Evolutionary conservation across 352 stramenopile species (phyloP), one percentile per base, ranked within the genome.

Genomic region (Globisporangium emineosum): DNA sequence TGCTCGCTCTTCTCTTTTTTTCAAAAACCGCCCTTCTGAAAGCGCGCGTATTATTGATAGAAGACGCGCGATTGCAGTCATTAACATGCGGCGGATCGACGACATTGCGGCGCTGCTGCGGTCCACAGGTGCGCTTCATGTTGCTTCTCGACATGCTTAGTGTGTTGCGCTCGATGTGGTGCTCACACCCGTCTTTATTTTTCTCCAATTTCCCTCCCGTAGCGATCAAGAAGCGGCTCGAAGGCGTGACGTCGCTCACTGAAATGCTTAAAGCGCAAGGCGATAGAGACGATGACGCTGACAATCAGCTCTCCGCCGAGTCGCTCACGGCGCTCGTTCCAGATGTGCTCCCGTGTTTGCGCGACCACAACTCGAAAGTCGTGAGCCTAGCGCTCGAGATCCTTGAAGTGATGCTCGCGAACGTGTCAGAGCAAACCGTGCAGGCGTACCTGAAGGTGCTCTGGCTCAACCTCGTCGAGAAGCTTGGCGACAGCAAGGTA

Each of bases 291-390:
- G 51, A 27, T 33, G 29, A 55, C 66, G n/a, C 29, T 21, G 13
- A 52, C 45, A 52, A 29, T 47, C 60, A 47, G 7, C 52, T 57
- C 7, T 70, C 77, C 23, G 42, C 42, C 10, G 81, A 88, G 13
- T 64, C 69, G 29, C 77, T 86, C n/a, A 64, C 71, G 37, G 52
- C 67, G 27, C 61, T 93, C 6, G 58, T 93, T 0, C 66, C 81
- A 23, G 75, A 83, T 27, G 73, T 92, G 1, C 58, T 92, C 57
- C 73, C 75, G n/a, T 93, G 83, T 68, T 70, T 95, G 55, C 73
- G 79, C 50, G 87, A 94, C 63, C 80, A 94, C 73, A 95, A 95
- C 73, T 88, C 85, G 30, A 95, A 95, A 66, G 79, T 95, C 32
- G 75, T 84, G 27, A 64, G 80, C 23, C 76, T 76, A 2, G 77